A percentile compares a stretch with the other conserved stretches of the same genome.
Conservation (phyloP, 2,329 filamentous ascomycete genomes). For the Nemania bipapillata region DNA sequence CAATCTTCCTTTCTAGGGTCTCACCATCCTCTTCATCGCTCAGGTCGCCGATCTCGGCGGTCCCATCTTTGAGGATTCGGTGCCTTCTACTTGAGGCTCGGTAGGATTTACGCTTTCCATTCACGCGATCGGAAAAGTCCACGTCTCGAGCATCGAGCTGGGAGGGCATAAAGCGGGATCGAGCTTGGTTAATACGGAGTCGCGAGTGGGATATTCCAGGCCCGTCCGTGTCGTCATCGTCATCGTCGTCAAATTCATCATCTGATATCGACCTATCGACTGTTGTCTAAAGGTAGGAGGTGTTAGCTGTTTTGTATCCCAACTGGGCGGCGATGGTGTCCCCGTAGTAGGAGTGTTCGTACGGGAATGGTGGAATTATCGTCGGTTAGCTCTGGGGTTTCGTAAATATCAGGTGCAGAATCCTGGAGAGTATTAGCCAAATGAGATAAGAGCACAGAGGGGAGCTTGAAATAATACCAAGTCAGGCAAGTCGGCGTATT, state of each 20-base stretch:
- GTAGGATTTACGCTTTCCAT: slow-evolving; percentile 84
- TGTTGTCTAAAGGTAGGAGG: slow-evolving; percentile 58
- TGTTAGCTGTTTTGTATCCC: slow-evolving; percentile 39
- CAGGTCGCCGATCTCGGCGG: slow-evolving; percentile 75
- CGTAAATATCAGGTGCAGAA: slow-evolving; percentile 92
- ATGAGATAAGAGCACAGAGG: neutral
- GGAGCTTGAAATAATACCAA: slow-evolving; percentile 63
- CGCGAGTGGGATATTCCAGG: slow-evolving; percentile 79
- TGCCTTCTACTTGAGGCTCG: slow-evolving; percentile 75
- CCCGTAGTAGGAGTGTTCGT: slow-evolving; percentile 49
- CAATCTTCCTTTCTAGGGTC: slow-evolving; percentile 79
- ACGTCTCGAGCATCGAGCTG: slow-evolving; percentile 80
- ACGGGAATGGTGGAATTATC: slow-evolving; percentile 87
- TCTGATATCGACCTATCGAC: slow-evolving; percentile 68
- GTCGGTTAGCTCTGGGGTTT: slow-evolving; percentile 91
- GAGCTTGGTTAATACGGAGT: slow-evolving; percentile 80
- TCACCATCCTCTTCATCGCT: slow-evolving; percentile 78
- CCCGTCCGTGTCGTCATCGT: slow-evolving; percentile 66
- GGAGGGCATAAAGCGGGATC: slow-evolving; percentile 79
- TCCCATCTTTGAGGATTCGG: slow-evolving; percentile 70
- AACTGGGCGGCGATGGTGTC: neutral
- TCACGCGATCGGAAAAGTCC: slow-evolving; percentile 90
- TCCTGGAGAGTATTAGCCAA: slow-evolving; percentile 66
- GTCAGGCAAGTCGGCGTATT: slow-evolving; percentile 84
- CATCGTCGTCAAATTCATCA: slow-evolving; percentile 63